Evolutionary conservation across 306 rosid genomes (phyloP), one percentile per base, ranked within the genome.

Genomic region (Malus fusca): DNA sequence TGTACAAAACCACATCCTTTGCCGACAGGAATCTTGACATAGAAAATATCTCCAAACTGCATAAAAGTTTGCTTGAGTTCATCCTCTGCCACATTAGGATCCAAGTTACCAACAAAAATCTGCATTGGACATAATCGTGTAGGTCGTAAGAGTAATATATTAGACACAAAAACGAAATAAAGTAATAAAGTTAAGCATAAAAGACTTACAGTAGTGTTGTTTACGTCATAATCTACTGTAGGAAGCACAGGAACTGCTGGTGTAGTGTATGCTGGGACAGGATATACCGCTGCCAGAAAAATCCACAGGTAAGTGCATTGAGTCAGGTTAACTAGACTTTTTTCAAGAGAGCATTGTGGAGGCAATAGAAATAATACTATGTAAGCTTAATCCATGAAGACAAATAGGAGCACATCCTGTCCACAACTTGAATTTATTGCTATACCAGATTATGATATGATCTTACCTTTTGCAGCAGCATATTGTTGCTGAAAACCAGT

Each of bases 71-170:
- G 97, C 88, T 89, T 93, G 84, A 93, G 80, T 84, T 93, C 96
- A 72, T 91, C 98, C 76, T 91, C 98, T 1, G 85, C 46, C 75
- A 89, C 82, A 76, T 84, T 91, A 77, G 88, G 90, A 84, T 93
- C 98, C 93, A 93, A 87, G 87, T 87, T 93, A 68, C 97, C 96
- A 68, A 93, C 93, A 89, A 81, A 89, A 80, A 93, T 71, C 98
- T 93, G 85, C 80, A 79, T 53, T 7, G 17, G 19, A 83, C 52
- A 66, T 21, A 70, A 72, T 26, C 31, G 3, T 9, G 25, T 14
- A 44, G 60, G 67, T 28, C 42, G 75, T 76, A 60, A 83, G 84
- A 83, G 64, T 11, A 71, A 63, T 74, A 71, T 12, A 35, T 48
- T 71, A 72, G 69, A 7, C 37, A 61, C 33, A 26, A 61, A 61